phyloP scores from a whole-genome alignment of 345 rosid genomes.

The Aethionema arabicum region DNA sequence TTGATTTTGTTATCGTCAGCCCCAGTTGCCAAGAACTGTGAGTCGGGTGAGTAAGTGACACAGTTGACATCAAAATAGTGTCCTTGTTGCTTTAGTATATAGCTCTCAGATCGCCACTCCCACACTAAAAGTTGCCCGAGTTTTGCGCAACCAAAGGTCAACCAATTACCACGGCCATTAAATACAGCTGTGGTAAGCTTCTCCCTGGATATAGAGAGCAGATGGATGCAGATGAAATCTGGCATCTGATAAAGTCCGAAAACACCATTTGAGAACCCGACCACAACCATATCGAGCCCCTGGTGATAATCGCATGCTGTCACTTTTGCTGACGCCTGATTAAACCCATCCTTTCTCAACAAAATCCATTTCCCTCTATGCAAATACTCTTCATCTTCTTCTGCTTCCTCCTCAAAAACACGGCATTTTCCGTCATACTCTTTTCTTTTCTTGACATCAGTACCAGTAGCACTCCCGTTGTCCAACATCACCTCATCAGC shows the following conservation, averaged over 20 bases:
- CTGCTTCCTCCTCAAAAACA: slow-evolving; percentile 34
- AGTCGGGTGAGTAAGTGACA: slow-evolving; percentile 87
- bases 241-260: slow-evolving; percentile 97
- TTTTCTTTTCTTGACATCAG: slow-evolving; percentile 55
- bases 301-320: slow-evolving; percentile 81
- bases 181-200: slow-evolving; percentile 83
- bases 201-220: slow-evolving; percentile 79
- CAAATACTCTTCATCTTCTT: slow-evolving; percentile 47
- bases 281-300: slow-evolving; percentile 81
- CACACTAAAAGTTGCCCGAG: slow-evolving; percentile 93
- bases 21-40: slow-evolving; percentile 92
- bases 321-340: slow-evolving; percentile 65
- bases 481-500: slow-evolving; percentile 41
- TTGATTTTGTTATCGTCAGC: slow-evolving; percentile 98
- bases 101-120: slow-evolving; percentile 98
- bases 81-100: slow-evolving; percentile 97
- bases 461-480: slow-evolving; percentile 20
- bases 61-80: slow-evolving; percentile 93
- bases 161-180: slow-evolving; percentile 90
- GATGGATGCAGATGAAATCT: slow-evolving; percentile 82
- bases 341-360: slow-evolving; percentile 78
- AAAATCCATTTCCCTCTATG: slow-evolving; percentile 68
- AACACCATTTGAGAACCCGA: slow-evolving; percentile 87
- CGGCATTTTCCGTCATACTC: slow-evolving; percentile 48
- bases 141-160: slow-evolving; percentile 91